A percentile compares a stretch with the other conserved stretches of the same genome.
These are phyloP conservation scores for Citrus reticulata DNA, from an alignment of 345 rosid genomes.

Conservation along the genomic window DNA sequence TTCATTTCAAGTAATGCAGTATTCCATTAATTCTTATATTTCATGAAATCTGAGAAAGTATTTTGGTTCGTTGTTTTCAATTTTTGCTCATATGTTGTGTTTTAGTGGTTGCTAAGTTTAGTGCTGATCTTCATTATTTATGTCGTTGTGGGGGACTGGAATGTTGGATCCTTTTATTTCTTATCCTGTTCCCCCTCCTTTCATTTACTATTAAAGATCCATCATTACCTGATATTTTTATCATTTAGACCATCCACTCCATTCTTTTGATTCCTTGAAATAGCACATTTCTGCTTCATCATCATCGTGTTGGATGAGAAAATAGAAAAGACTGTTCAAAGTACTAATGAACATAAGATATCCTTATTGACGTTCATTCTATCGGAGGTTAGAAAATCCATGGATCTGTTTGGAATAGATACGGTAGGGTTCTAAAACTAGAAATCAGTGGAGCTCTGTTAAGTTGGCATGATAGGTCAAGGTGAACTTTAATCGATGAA, in stretches of 20 bases:
- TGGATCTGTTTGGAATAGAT: no score
- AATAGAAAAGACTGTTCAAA: no score
- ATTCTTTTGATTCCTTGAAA: not conserved
- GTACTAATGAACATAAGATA: no score
- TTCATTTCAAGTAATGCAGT: slow-evolving; percentile 74
- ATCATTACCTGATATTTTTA: not conserved
- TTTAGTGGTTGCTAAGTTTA: not conserved
- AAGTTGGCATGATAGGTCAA: no score
- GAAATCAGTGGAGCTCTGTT: no score
- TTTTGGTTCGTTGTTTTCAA: not conserved
- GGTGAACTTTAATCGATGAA: no score
- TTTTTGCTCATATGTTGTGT: not conserved
- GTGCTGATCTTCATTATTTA: not conserved
- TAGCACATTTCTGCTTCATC: not conserved
- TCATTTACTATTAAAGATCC: not conserved
- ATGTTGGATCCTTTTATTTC: not conserved
- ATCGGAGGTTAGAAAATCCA: no score
- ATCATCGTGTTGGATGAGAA: not conserved
- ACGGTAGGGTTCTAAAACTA: no score
- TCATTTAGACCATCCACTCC: not conserved
- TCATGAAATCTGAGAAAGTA: not conserved
- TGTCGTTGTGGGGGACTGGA: not conserved
- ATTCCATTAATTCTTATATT: slow-evolving; percentile 10
- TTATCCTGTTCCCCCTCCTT: no score
- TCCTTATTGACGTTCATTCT: no score